Percentiles rank a stretch among this genome's conserved stretches.
Evolutionary conservation across 2,329 filamentous ascomycete genomes (phyloP).

Genomic region (Pseudogymnoascus sp.): DNA sequence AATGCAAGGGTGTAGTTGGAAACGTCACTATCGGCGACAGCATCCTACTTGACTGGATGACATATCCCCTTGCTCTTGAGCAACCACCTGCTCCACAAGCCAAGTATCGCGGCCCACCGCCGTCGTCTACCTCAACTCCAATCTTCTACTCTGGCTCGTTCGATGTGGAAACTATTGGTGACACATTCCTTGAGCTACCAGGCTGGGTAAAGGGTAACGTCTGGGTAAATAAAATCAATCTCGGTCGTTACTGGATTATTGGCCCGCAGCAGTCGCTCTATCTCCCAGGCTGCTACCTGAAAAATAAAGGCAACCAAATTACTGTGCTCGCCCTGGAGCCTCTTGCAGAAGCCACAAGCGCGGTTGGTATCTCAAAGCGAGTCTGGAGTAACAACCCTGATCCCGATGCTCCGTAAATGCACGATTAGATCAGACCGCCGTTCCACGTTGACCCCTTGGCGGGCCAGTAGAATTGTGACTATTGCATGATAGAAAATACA

Average conservation of each 20-base stretch:
- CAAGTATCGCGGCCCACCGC: neutral
- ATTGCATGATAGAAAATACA: neutral
- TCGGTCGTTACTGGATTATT: slow-evolving; percentile 40
- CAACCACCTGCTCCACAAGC: slow-evolving; percentile 15
- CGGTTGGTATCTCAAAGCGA: slow-evolving; percentile 19
- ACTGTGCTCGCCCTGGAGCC: slow-evolving; percentile 39
- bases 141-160: slow-evolving; percentile 29
- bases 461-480: neutral
- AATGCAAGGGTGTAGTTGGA: slow-evolving; percentile 38
- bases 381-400: slow-evolving; percentile 29
- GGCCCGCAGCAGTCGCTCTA: slow-evolving; percentile 43
- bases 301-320: slow-evolving; percentile 32
- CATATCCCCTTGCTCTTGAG: slow-evolving; percentile 33
- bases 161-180: slow-evolving; percentile 19
- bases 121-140: slow-evolving; percentile 9
- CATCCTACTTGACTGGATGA: slow-evolving; percentile 33
- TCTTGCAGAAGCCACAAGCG: slow-evolving; percentile 15
- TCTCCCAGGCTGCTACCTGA: slow-evolving; percentile 34
- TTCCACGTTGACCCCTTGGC: neutral
- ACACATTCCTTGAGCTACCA: slow-evolving; percentile 35
- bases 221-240: slow-evolving; percentile 39
- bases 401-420: slow-evolving; percentile 20
- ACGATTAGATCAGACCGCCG: neutral
- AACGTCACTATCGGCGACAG: slow-evolving; percentile 34
- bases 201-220: slow-evolving; percentile 37